These are phyloP conservation scores for Linum tenue DNA, from an alignment of 345 rosid species.

Conservation along the genomic window DNA sequence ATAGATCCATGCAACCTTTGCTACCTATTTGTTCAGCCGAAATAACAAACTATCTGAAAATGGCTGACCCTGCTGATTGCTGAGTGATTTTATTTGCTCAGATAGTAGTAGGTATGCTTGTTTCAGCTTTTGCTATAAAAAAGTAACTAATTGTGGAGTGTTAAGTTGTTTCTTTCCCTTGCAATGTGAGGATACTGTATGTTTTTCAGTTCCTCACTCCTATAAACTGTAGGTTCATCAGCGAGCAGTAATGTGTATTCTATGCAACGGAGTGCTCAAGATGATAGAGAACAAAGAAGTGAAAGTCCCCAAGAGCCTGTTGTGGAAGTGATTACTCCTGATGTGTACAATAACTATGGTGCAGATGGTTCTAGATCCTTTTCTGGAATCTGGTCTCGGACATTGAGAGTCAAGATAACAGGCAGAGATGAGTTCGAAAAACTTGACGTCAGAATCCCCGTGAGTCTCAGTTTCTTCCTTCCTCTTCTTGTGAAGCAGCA, in stretches of 20 bases:
- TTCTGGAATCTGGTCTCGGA: conserved; percentile 73
- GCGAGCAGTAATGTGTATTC: conserved; percentile 38
- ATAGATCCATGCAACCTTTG: no score
- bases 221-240: conserved; percentile 23
- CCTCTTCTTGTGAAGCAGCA: neutral
- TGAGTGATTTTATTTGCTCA: no score
- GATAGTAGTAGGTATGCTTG: no score
- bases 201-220: neutral
- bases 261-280: conserved; percentile 40
- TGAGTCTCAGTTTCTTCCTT: conserved; percentile 28
- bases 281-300: conserved; percentile 38
- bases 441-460: conserved; percentile 83
- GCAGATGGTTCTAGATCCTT: conserved; percentile 63
- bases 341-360: conserved; percentile 42
- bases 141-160: no score
- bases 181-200: neutral
- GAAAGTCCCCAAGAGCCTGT: conserved; percentile 43
- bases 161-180: neutral
- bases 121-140: no score
- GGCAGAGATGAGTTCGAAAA: conserved; percentile 81
- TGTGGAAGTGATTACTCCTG: conserved; percentile 85
- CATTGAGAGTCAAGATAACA: conserved; percentile 66
- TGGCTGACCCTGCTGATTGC: no score
- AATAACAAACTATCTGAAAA: no score
- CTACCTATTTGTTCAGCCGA: no score